A percentile compares a stretch with the other conserved stretches of the same genome.
phyloP scores from a whole-genome alignment of 371 early-diverging fungal genomes.

The Mucor circinelloides region DNA sequence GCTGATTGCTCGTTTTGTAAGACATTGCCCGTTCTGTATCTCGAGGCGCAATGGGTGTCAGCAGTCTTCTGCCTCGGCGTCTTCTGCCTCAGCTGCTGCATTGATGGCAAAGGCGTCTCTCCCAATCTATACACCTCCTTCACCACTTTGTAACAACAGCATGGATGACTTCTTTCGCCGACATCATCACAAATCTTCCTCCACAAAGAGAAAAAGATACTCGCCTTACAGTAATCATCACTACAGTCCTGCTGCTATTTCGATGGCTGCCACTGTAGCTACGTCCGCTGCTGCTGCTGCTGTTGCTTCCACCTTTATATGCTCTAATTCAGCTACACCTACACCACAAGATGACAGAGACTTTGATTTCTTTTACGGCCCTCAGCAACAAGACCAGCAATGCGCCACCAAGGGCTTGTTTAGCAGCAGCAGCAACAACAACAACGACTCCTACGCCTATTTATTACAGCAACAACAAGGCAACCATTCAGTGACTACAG shows the following conservation, averaged over 20 bases:
- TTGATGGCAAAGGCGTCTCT: not conserved
- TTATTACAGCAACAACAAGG: not conserved
- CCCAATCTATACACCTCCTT: not conserved
- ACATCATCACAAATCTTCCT: not conserved
- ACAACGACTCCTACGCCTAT: not conserved
- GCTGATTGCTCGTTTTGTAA: constrained; percentile 60
- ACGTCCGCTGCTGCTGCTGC: constrained; percentile 33
- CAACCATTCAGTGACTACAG: constrained; percentile 6
- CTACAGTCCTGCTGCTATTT: not conserved
- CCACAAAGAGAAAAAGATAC: not conserved
- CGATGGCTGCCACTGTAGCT: constrained; percentile 25
- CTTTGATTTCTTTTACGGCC: constrained; percentile 19
- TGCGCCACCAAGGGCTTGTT: not conserved
- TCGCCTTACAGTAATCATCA: not conserved
- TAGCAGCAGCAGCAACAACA: not conserved
- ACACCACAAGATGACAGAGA: not conserved
- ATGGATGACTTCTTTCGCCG: not conserved
- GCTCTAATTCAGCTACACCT: not conserved
- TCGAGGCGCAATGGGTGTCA: constrained; percentile 43
- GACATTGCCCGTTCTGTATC: constrained; percentile 59
- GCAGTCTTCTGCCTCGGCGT: not conserved
- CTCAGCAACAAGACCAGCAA: not conserved
- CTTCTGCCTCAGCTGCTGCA: not conserved
- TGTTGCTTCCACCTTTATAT: constrained; percentile 12
- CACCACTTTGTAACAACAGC: not conserved